phyloP scores from a whole-genome alignment of 768 basidiomycete species.

The Pisolithus sp. region DNA sequence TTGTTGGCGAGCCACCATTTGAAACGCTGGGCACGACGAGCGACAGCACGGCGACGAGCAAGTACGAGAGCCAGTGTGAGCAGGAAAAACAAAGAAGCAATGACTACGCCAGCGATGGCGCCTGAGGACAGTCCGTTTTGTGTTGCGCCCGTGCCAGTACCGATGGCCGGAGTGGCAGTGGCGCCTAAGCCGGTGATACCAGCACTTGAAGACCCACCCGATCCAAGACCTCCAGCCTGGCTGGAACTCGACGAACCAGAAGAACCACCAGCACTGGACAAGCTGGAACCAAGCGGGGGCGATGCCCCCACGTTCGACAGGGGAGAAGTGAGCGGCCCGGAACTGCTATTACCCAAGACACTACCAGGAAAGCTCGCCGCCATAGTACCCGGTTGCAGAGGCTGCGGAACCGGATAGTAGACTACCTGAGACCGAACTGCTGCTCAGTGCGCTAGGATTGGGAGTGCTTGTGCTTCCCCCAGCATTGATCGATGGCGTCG shows the following conservation, averaged over 20 bases:
- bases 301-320: neutral
- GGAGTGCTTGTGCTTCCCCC: neutral
- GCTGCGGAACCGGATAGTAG: neutral
- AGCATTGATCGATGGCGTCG: neutral
- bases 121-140: slow-evolving; percentile 34
- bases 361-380: neutral
- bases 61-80: slow-evolving; percentile 35
- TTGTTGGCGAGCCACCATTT: slow-evolving; percentile 40
- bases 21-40: slow-evolving; percentile 37
- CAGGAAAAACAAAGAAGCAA: slow-evolving; percentile 25
- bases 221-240: neutral
- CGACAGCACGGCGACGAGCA: slow-evolving; percentile 40
- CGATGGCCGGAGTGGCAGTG: slow-evolving; percentile 10
- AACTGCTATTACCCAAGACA: neutral
- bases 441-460: neutral
- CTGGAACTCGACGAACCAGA: neutral
- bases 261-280: neutral
- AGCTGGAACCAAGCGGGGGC: neutral
- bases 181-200: slow-evolving; percentile 8
- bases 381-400: neutral
- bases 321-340: neutral
- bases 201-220: slow-evolving; percentile 10
- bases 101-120: slow-evolving; percentile 42
- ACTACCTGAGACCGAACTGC: neutral
- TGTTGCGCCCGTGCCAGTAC: slow-evolving; percentile 4